Percentiles rank a stretch among this genome's conserved stretches.
These are phyloP conservation scores for Pilasporangium apinafurcum DNA, from an alignment of 352 stramenopile genomes.

Conservation along the genomic window DNA sequence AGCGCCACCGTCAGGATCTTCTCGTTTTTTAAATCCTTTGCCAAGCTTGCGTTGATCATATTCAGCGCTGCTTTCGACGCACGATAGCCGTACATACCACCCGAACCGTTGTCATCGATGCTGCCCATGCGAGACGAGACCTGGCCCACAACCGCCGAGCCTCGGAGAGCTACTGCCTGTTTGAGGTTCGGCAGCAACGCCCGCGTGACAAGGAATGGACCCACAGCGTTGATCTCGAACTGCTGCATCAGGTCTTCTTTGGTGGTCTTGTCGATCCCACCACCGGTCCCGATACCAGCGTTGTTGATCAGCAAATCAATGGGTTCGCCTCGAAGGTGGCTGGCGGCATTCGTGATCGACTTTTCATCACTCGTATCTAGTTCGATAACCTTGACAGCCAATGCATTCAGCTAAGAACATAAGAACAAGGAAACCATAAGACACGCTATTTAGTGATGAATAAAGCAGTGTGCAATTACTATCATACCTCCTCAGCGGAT, in stretches of 20 bases:
- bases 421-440: too few relatives aligned
- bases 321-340: slow-evolving; percentile 21
- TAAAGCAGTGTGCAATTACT: too few relatives aligned
- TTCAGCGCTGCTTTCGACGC: neutral
- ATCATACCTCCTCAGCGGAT: slow-evolving; percentile 14
- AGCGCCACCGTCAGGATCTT: too few relatives aligned
- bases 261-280: slow-evolving; percentile 26
- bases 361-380: slow-evolving; percentile 49
- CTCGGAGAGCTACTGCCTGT: slow-evolving; percentile 23
- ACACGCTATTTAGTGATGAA: too few relatives aligned
- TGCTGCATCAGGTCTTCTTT: slow-evolving; percentile 52
- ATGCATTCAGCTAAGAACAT: too few relatives aligned
- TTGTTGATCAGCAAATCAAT: slow-evolving; percentile 80
- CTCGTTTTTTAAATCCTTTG: neutral
- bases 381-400: slow-evolving; percentile 43
- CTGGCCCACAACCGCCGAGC: slow-evolving; percentile 43
- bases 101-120: slow-evolving; percentile 39
- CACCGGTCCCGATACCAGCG: slow-evolving; percentile 28
- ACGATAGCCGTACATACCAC: neutral
- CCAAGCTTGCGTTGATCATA: neutral
- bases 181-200: slow-evolving; percentile 47
- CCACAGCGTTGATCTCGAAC: slow-evolving; percentile 73
- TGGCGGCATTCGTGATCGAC: slow-evolving; percentile 34
- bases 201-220: slow-evolving; percentile 53
- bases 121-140: slow-evolving; percentile 58